Percentiles rank a stretch among this genome's conserved stretches.
These are phyloP conservation scores for Waltergamsia citrina DNA, from an alignment of 2,329 filamentous ascomycete genomes.

Conservation along the genomic window DNA sequence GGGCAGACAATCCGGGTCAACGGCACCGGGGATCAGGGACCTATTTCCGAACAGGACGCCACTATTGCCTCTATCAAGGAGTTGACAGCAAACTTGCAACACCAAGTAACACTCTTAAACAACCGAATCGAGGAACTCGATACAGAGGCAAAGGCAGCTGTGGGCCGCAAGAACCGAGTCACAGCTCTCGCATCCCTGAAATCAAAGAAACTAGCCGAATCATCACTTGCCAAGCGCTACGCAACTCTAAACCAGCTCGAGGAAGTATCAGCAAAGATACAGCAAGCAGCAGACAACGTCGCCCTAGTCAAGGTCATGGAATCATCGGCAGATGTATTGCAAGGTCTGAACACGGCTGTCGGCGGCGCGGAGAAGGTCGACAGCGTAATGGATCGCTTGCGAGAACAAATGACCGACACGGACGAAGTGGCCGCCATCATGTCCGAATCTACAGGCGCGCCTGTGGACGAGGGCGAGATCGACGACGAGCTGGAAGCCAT, in stretches of 20 bases:
- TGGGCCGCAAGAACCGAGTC: conserved; percentile 62
- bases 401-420: conserved; percentile 70
- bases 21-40: conserved; percentile 32
- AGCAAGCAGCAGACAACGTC: conserved; percentile 77
- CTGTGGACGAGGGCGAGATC: conserved; percentile 71
- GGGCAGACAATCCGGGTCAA: conserved; percentile 68
- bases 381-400: conserved; percentile 62
- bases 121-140: conserved; percentile 58
- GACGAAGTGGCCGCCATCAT: conserved; percentile 78
- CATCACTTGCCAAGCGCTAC: conserved; percentile 60
- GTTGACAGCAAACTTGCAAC: conserved; percentile 64
- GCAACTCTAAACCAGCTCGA: conserved; percentile 74
- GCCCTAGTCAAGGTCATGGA: conserved; percentile 79
- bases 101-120: conserved; percentile 59
- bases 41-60: conserved; percentile 67
- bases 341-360: conserved; percentile 63
- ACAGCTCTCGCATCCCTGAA: conserved; percentile 71
- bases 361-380: conserved; percentile 72
- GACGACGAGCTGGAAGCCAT: conserved; percentile 80
- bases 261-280: conserved; percentile 70
- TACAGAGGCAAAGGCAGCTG: conserved; percentile 56
- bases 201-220: conserved; percentile 74
- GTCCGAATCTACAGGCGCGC: conserved; percentile 44
- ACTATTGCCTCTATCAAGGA: conserved; percentile 79
- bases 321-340: conserved; percentile 62